phyloP scores from a whole-genome alignment of 805 yeast species.

The Jamesozyma spencerorum region DNA sequence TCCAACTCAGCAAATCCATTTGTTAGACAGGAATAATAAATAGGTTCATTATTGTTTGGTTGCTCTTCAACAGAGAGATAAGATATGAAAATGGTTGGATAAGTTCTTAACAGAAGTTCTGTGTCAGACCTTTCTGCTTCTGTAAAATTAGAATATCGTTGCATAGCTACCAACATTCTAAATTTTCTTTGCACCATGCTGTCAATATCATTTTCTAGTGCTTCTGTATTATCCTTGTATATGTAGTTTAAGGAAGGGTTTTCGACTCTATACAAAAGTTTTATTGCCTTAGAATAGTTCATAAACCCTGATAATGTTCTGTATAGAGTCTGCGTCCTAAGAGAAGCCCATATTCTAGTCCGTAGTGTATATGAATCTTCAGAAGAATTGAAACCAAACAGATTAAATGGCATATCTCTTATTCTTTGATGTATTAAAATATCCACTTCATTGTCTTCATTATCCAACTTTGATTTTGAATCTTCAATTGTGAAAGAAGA shows the following conservation, averaged over 20 bases:
- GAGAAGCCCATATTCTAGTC: constrained; percentile 82
- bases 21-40: constrained; percentile 57
- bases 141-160: constrained; percentile 59
- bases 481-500: not conserved
- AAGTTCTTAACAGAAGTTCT: constrained; percentile 56
- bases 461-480: not conserved
- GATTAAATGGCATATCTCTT: constrained; percentile 59
- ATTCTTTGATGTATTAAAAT: constrained; percentile 34
- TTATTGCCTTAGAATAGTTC: constrained; percentile 69
- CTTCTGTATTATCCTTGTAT: constrained; percentile 41
- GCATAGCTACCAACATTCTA: constrained; percentile 78
- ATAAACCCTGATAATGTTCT: constrained; percentile 77
- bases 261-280: constrained; percentile 59
- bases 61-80: constrained; percentile 41
- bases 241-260: constrained; percentile 43
- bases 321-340: constrained; percentile 74
- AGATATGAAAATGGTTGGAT: constrained; percentile 55
- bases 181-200: constrained; percentile 74
- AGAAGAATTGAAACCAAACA: constrained; percentile 63
- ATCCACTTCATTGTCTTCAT: constrained; percentile 4
- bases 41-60: constrained; percentile 18
- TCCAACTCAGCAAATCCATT: constrained; percentile 49
- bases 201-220: constrained; percentile 54
- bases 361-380: constrained; percentile 54
- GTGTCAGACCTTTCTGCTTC: constrained; percentile 60